Conservation (phyloP, 805 yeast genomes). For the Danielia oregonensis region DNA sequence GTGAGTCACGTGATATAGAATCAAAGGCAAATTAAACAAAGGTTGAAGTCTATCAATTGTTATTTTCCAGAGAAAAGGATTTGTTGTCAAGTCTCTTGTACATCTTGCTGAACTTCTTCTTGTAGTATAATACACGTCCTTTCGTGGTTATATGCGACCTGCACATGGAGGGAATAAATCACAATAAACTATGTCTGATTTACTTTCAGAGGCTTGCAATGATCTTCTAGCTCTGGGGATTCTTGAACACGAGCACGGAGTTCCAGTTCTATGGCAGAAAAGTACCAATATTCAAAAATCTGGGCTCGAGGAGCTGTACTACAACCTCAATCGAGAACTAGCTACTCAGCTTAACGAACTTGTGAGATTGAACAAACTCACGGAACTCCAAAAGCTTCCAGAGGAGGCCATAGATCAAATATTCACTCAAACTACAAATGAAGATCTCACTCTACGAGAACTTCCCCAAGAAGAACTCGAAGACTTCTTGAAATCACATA, state of each 20-base stretch:
- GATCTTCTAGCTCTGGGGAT: constrained; percentile 15
- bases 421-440: constrained; percentile 13
- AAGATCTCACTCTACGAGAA: constrained; percentile 5
- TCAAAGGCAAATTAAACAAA: too few relatives aligned
- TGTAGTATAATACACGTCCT: too few relatives aligned
- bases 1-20: too few relatives aligned
- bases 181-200: too few relatives aligned
- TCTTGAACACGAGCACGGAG: constrained; percentile 31
- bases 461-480: constrained; percentile 12
- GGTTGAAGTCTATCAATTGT: too few relatives aligned
- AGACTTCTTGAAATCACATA: constrained; percentile 18
- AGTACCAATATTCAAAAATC: constrained; percentile 3
- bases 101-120: too few relatives aligned
- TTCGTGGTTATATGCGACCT: too few relatives aligned
- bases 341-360: constrained; percentile 23
- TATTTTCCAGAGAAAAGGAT: too few relatives aligned
- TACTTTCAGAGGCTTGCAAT: constrained; percentile 20
- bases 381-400: constrained; percentile 15
- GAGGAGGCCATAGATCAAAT: constrained; percentile 12
- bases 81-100: too few relatives aligned
- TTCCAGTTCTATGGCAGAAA: constrained; percentile 21
- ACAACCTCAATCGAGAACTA: constrained; percentile 20
- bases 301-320: constrained; percentile 25
- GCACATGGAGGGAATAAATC: too few relatives aligned
- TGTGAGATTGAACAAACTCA: constrained; percentile 25